phyloP scores from a whole-genome alignment of 2,329 filamentous ascomycete species.

The Arthrinium phaeospermum region DNA sequence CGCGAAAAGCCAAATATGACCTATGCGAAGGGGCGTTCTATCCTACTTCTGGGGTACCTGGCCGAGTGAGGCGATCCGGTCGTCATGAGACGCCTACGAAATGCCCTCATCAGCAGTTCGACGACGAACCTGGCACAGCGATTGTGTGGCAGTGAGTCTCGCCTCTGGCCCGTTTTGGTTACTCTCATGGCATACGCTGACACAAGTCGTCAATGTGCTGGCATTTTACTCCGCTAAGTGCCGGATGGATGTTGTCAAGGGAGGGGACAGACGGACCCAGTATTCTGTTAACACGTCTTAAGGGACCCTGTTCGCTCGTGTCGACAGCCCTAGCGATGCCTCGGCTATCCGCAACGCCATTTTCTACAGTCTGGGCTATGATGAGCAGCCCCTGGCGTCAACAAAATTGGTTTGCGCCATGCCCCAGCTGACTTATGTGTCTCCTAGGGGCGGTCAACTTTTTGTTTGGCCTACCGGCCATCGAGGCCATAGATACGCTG shows the following conservation, averaged over 20 bases:
- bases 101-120: conserved; percentile 40
- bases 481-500: conserved; percentile 45
- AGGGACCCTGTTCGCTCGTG: conserved; percentile 21
- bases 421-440: conserved; percentile 36
- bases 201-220: conserved; percentile 43
- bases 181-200: background rate
- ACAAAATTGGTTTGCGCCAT: conserved; percentile 35
- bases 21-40: conserved; percentile 26
- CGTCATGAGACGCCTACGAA: conserved; percentile 33
- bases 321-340: conserved; percentile 41
- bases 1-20: conserved; percentile 17
- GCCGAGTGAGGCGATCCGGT: conserved; percentile 26
- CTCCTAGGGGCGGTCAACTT: conserved; percentile 47
- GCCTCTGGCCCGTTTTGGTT: conserved; percentile 24
- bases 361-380: conserved; percentile 24
- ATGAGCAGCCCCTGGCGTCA: conserved; percentile 46
- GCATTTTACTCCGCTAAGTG: conserved; percentile 50
- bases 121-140: conserved; percentile 41
- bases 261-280: background rate
- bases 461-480: conserved; percentile 47
- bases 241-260: background rate
- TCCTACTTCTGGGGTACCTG: conserved; percentile 26
- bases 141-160: conserved; percentile 40
- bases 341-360: background rate
- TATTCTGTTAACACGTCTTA: background rate